Percentiles rank a stretch among this genome's conserved stretches.
Evolutionary conservation across 495 filamentous ascomycete species (phyloP).

Genomic region (Oidiodendron maius): DNA sequence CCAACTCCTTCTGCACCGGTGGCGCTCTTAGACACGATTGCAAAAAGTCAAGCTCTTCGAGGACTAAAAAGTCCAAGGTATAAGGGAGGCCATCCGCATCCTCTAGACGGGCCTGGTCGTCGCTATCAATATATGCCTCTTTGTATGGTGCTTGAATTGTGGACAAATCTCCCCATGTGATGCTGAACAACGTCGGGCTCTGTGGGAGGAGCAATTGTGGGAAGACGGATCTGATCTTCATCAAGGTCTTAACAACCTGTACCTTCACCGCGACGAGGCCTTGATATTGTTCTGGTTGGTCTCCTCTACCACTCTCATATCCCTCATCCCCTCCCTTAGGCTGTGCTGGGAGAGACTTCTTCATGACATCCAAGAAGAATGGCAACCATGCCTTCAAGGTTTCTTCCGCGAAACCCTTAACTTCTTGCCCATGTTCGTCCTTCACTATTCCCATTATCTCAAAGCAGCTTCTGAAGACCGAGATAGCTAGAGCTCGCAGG

Average conservation of each 20-base stretch:
- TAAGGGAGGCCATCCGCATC: constrained; percentile 90
- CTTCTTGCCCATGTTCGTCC: constrained; percentile 77
- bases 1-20: constrained; percentile 78
- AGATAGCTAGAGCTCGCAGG: constrained; percentile 75
- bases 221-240: constrained; percentile 85
- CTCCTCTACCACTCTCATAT: constrained; percentile 16
- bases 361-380: constrained; percentile 71
- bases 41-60: constrained; percentile 92
- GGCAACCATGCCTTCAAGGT: constrained; percentile 77
- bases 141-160: constrained; percentile 65
- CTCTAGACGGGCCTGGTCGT: constrained; percentile 80
- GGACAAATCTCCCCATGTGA: constrained; percentile 80
- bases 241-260: constrained; percentile 85
- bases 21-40: constrained; percentile 78
- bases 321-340: constrained; percentile 29
- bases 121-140: constrained; percentile 75
- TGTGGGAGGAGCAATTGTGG: constrained; percentile 72
- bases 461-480: constrained; percentile 84
- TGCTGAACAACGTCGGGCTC: constrained; percentile 71
- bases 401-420: constrained; percentile 84
- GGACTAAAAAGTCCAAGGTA: constrained; percentile 85
- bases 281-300: constrained; percentile 52
- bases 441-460: constrained; percentile 94
- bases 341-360: constrained; percentile 57
- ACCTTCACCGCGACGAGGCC: constrained; percentile 81